Evolutionary conservation across 805 yeast species (phyloP).

Genomic region (Teunomyces pallodes): DNA sequence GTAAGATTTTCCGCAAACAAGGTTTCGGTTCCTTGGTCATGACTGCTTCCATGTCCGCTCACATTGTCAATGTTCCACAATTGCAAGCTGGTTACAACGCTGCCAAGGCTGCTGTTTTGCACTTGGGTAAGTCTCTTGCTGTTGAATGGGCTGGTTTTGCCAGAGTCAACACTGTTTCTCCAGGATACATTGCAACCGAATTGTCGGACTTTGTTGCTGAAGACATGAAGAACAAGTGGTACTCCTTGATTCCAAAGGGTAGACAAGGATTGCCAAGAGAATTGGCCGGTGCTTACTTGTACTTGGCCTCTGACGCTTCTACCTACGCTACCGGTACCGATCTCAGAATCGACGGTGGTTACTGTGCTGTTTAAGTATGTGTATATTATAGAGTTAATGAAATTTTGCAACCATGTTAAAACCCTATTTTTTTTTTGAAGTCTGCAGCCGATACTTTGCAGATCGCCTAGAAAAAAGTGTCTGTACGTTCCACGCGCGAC

Average conservation of each 20-base stretch:
- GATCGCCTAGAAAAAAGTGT: background rate
- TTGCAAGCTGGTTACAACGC: slow-evolving; percentile 84
- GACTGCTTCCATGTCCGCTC: slow-evolving; percentile 90
- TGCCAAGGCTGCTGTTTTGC: slow-evolving; percentile 80
- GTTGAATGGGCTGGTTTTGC: slow-evolving; percentile 86
- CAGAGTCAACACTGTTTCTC: slow-evolving; percentile 78
- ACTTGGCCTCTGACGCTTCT: slow-evolving; percentile 78
- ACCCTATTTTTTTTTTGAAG: background rate
- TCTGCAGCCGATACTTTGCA: background rate
- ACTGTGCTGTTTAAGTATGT: slow-evolving; percentile 43
- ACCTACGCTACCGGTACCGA: slow-evolving; percentile 79
- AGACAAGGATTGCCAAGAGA: slow-evolving; percentile 74
- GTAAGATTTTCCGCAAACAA: slow-evolving; percentile 68
- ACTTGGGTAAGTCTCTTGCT: slow-evolving; percentile 73
- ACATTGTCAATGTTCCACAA: slow-evolving; percentile 84
- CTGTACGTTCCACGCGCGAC: no score
- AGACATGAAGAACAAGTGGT: slow-evolving; percentile 38
- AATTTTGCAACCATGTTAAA: background rate
- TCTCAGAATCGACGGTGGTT: slow-evolving; percentile 77
- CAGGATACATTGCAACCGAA: slow-evolving; percentile 83
- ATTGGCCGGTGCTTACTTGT: slow-evolving; percentile 75
- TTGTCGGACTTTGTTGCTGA: slow-evolving; percentile 42
- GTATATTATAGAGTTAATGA: slow-evolving; percentile 3
- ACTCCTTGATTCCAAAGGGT: slow-evolving; percentile 60
- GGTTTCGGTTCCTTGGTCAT: slow-evolving; percentile 75